Conservation (phyloP, 306 rosid genomes). For the Inga oerstediana region DNA sequence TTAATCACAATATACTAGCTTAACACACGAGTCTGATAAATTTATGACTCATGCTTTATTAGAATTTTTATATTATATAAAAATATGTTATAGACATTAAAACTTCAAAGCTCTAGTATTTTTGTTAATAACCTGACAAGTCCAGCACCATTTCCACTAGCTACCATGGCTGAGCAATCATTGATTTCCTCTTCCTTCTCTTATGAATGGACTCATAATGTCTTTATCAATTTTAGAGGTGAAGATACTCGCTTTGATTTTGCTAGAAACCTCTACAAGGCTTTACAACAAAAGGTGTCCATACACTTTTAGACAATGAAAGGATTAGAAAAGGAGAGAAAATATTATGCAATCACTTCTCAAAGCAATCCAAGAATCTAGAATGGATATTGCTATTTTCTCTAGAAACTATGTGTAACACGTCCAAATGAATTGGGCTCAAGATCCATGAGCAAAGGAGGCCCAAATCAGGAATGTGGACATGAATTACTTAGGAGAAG, state of each 20-base stretch:
- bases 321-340: not conserved
- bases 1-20: not conserved
- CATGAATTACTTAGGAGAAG: no score
- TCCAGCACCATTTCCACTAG: not conserved
- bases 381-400: not conserved
- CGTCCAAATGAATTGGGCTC: no score
- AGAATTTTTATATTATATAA: not conserved
- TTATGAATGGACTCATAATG: not conserved
- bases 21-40: not conserved
- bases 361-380: slow-evolving; percentile 4
- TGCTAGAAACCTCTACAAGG: not conserved
- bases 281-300: not conserved
- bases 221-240: not conserved
- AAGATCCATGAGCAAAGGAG: no score
- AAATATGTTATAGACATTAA: no score
- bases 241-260: not conserved
- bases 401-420: not conserved
- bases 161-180: not conserved
- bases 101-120: not conserved
- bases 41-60: not conserved
- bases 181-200: not conserved
- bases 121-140: not conserved
- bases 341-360: not conserved
- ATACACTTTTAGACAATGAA: not conserved
- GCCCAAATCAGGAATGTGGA: no score